Base-by-base conservation (phyloP, 352 stramenopile species). In the Pythium utonaiense region DNA sequence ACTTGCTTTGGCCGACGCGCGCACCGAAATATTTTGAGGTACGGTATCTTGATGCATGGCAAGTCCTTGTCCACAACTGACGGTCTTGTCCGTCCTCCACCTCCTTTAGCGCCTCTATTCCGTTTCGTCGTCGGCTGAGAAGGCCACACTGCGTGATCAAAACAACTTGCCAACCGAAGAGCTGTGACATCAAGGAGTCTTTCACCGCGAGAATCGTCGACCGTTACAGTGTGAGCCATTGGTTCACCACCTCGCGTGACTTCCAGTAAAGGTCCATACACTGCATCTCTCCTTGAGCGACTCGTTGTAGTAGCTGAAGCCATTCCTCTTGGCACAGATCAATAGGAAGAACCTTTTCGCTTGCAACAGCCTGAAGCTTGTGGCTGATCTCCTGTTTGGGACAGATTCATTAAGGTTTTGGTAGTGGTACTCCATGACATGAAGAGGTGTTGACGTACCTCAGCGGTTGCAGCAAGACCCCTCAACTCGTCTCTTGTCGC, bases 1-100 rank as follows among this genome's bases (percentile, higher is more conserved):
- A 80, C 57, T 66, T 86, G 38, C 52, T 93, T 19, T 93, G 80
- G 80, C 77, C 83, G 9, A 81, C 79, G 22, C 74, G 80, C 30
- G 83, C 83, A 6, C 83, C 80, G 7, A 71, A 72, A 17, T 91
- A 89, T 66, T 93, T 93, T 55, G 83, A 93, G 74, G 83, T 93
- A 73, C 33, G 65, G 31, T 21, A 3, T 51, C 6, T 51, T 14
- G 17, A 3, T 48, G 12, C 12, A 47, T 13, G 40, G 8, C 47
- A 4, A 14, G 33, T 22, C 28, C 5, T 60, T 12, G 51, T 49
- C 53, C 19, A 13, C 55, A 36, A 48, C 22, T 54, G 3, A 47
- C 17, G 17, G 16, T 47, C 17, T 47, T 21, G 38, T 1, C n/a
- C n/a, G n/a, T 47, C 19, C 8, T 16, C 14, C 1, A 27, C 3